These are phyloP conservation scores for Pleurotus citrinopileatus DNA, from an alignment of 768 basidiomycete species.

Conservation along the genomic window DNA sequence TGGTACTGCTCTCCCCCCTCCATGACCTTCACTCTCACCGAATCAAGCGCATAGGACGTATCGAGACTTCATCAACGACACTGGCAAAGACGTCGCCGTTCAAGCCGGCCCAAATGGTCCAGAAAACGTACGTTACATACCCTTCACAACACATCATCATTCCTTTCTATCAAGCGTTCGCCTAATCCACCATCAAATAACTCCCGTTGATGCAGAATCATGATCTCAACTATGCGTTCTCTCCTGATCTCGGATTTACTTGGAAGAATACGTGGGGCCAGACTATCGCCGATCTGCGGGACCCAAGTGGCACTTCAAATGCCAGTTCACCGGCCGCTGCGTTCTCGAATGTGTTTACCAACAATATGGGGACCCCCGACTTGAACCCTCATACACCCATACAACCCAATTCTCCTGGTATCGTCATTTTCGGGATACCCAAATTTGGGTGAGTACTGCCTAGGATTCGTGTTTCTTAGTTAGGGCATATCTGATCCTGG, in stretches of 20 bases:
- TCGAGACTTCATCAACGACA: conserved; percentile 36
- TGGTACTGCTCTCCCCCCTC: no score
- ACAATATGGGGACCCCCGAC: neutral
- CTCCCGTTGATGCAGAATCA: conserved; percentile 36
- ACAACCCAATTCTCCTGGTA: conserved; percentile 29
- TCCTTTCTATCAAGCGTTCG: neutral
- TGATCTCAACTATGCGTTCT: conserved; percentile 31
- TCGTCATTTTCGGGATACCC: conserved; percentile 31
- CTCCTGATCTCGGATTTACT: conserved; percentile 25
- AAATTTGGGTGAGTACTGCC: conserved; percentile 32
- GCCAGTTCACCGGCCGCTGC: neutral
- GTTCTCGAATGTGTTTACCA: conserved; percentile 3
- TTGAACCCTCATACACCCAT: conserved; percentile 20
- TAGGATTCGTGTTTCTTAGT: conserved; percentile 31
- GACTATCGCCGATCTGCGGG: conserved; percentile 20
- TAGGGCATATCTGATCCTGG: no score
- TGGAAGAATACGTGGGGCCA: conserved; percentile 37
- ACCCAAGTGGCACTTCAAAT: neutral
- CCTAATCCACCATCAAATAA: neutral
- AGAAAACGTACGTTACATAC: conserved; percentile 26
- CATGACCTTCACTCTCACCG: neutral
- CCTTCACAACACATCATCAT: neutral
- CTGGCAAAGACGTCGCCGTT: conserved; percentile 33
- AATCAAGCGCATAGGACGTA: conserved; percentile 29
- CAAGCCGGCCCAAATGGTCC: conserved; percentile 37